Conservation (phyloP, 495 filamentous ascomycete genomes). For the Pseudotulostoma volvatum region DNA sequence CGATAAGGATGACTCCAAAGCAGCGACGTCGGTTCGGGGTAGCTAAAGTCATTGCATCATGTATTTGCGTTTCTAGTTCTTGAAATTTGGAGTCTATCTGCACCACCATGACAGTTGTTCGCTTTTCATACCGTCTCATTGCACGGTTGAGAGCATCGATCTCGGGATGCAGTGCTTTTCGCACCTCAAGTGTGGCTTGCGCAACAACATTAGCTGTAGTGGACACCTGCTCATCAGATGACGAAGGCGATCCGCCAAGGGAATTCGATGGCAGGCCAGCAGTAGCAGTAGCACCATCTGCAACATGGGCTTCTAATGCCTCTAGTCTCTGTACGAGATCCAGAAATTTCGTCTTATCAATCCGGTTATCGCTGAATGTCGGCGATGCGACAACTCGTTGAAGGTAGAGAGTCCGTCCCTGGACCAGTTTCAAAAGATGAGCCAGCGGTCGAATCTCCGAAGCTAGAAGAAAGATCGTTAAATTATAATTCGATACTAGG, state of each 20-base stretch:
- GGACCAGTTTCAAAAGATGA: slow-evolving; percentile 66
- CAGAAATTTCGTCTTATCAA: slow-evolving; percentile 29
- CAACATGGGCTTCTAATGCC: slow-evolving; percentile 48
- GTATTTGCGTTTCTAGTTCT: slow-evolving; percentile 49
- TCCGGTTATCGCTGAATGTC: slow-evolving; percentile 23
- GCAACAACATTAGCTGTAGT: slow-evolving; percentile 20
- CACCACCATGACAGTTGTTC: slow-evolving; percentile 49
- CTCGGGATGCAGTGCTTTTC: slow-evolving; percentile 54
- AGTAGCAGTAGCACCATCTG: slow-evolving; percentile 19
- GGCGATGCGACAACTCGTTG: slow-evolving; percentile 53
- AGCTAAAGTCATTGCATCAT: slow-evolving; percentile 64
- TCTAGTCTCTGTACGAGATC: slow-evolving; percentile 49
- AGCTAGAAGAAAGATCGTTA: slow-evolving; percentile 84
- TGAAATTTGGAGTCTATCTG: slow-evolving; percentile 62
- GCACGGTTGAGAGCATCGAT: slow-evolving; percentile 82
- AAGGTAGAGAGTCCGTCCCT: slow-evolving; percentile 64
- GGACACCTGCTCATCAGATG: slow-evolving; percentile 8
- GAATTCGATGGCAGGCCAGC: slow-evolving; percentile 10
- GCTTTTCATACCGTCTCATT: slow-evolving; percentile 87
- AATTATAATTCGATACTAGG: slow-evolving; percentile 77
- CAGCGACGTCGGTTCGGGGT: slow-evolving; percentile 47
- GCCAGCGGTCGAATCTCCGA: slow-evolving; percentile 68
- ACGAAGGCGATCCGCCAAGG: slow-evolving; percentile 1
- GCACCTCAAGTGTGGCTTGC: slow-evolving; percentile 43
- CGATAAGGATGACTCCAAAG: slow-evolving; percentile 11